Conservation (phyloP, 371 early-diverging fungal species). For the Chytridium lagenaria region DNA sequence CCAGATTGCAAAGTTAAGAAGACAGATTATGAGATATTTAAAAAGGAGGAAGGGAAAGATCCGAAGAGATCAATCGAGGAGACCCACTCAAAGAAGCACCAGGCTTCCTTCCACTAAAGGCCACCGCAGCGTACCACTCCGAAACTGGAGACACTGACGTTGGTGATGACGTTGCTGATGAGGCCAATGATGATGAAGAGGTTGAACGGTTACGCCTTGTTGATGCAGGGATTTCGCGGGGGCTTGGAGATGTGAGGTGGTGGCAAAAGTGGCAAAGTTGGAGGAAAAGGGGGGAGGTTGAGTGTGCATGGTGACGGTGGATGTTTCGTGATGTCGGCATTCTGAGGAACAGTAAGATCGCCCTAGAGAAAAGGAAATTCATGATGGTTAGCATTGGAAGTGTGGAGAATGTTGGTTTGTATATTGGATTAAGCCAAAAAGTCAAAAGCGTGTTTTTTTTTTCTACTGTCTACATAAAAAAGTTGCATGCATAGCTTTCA, state of each 20-base stretch:
- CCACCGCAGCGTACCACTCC: slow-evolving; percentile 11
- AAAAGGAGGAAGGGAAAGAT: too few species aligned
- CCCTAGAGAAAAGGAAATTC: neutral
- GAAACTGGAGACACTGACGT: neutral
- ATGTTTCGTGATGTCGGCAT: neutral
- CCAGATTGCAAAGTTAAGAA: neutral
- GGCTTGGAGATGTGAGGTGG: neutral
- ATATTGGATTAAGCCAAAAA: neutral
- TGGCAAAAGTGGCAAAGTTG: neutral
- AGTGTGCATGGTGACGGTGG: neutral
- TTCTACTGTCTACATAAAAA: too few species aligned
- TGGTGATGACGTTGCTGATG: neutral
- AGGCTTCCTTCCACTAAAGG: neutral
- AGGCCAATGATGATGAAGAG: neutral
- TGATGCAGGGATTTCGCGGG: neutral
- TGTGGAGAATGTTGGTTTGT: neutral
- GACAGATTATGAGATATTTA: neutral
- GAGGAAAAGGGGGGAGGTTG: neutral
- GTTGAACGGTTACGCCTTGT: neutral
- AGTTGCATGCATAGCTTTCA: too few species aligned
- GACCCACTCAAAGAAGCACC: neutral
- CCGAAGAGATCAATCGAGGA: neutral
- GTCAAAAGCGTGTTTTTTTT: neutral
- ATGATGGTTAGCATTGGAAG: neutral
- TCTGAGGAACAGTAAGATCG: slow-evolving; percentile 8